Evolutionary conservation across 1,284 basidiomycete genomes (phyloP), one percentile per base, ranked within the genome.

Genomic region (Crucibulum parvulum): DNA sequence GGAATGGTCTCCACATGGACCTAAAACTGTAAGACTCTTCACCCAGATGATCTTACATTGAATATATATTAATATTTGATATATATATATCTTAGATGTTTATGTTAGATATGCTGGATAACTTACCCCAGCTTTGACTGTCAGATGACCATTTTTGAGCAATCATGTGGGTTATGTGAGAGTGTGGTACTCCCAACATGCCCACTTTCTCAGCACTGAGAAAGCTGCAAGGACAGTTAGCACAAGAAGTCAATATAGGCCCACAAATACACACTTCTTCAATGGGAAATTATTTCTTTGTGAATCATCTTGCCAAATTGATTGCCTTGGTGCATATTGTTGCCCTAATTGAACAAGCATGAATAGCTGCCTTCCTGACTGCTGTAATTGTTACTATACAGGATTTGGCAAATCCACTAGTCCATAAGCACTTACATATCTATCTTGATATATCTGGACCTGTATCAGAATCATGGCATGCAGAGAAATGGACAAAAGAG

Each of bases 341-440:
- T 31, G 2, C 2, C 24, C 24, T 78, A 57, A 24, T 67, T 43
- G 54, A 7, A 16, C 35, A 3, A 39, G 54, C 37, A n/a, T 9
- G 46, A 9, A 39, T 59, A 16, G 18, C 9, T 15, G 13, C 36
- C 16, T 34, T 7, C 7, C 35, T 43, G 39, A 11, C 5, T 16
- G 5, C 11, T 4, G 55, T 41, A 10, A 39, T 8, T 16, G 24
- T 31, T n/a, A n/a, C n/a, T n/a, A n/a, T 31, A 7, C 56, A 79
- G 77, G 75, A 78, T 52, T 78, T 69, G 64, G 66, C 72, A 11
- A 78, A 80, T 62, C 76, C 77, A 0, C 48, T 72, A 5, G 72
- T 78, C 0, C 64, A 70, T 0, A 58, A 65, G 34, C 61, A 69
- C 37, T 68, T 80, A 1, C 64, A 69, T 13, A 37, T 73, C 0